Evolutionary conservation across 108 stramenopile genomes (phyloP).

Genomic region (Cylindrotheca fusiformis): DNA sequence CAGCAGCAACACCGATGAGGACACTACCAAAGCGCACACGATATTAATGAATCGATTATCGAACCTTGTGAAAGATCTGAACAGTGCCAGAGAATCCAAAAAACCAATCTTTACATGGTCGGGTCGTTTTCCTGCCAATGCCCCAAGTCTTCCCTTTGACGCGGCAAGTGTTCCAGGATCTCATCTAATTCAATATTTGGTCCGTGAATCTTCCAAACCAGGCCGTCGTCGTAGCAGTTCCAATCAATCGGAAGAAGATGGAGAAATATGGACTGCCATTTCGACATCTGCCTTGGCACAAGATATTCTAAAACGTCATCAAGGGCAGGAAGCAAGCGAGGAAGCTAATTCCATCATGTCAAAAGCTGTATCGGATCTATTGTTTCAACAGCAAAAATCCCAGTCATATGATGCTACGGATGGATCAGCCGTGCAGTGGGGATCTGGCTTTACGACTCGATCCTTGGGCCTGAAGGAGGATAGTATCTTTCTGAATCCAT

Average conservation of each 20-base stretch:
- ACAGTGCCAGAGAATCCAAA: conserved; percentile 15
- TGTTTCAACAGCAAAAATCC: background rate
- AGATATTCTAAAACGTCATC: background rate
- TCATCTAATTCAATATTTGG: conserved; percentile 25
- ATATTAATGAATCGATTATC: conserved; percentile 9
- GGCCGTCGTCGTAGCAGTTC: background rate
- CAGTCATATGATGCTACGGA: conserved; percentile 1
- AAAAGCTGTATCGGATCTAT: background rate
- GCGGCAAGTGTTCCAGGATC: conserved; percentile 31
- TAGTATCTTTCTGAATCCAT: conserved; percentile 19
- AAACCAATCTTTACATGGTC: conserved; percentile 17
- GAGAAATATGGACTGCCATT: conserved; percentile 34
- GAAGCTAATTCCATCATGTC: background rate
- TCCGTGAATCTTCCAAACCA: conserved; percentile 31
- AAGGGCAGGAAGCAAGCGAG: background rate
- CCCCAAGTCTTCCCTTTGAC: conserved; percentile 26
- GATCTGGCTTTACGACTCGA: conserved; percentile 14
- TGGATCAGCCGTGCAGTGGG: conserved; percentile 15
- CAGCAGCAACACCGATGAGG: background rate
- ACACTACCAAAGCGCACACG: background rate
- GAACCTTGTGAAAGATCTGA: conserved; percentile 8
- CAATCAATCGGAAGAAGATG: conserved; percentile 3
- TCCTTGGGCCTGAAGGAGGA: conserved; percentile 23
- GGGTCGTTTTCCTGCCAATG: conserved; percentile 2
- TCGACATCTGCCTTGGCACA: conserved; percentile 21